phyloP scores from a whole-genome alignment of 805 yeast genomes.

The Starmerella davenportii region DNA sequence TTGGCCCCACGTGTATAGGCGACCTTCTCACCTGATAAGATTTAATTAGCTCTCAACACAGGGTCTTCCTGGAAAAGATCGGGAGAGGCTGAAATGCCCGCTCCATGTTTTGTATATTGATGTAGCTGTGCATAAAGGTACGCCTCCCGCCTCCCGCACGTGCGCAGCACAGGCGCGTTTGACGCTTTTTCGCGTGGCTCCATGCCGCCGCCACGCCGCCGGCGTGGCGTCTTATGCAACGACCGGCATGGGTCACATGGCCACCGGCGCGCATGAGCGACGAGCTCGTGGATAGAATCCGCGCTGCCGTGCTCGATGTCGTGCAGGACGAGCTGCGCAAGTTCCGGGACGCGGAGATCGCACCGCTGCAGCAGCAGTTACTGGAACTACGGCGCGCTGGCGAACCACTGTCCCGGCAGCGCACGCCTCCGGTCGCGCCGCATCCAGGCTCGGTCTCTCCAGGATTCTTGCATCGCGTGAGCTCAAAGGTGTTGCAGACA shows the following conservation, averaged over 20 bases:
- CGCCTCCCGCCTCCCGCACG: too few species aligned
- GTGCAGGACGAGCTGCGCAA: slow-evolving; percentile 8
- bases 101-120: too few species aligned
- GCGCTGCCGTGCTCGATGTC: slow-evolving; percentile 4
- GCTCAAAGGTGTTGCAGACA: slow-evolving; percentile 7
- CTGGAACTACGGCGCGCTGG: too few species aligned
- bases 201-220: too few species aligned
- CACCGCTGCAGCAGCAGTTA: slow-evolving; percentile 4
- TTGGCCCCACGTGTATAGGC: slow-evolving; percentile 77
- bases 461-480: slow-evolving; percentile 8
- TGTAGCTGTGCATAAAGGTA: too few species aligned
- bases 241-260: neutral
- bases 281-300: slow-evolving; percentile 2
- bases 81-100: too few species aligned
- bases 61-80: too few species aligned
- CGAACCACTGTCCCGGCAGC: neutral
- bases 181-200: too few species aligned
- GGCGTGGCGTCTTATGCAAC: neutral
- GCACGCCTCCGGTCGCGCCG: neutral
- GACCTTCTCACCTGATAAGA: slow-evolving; percentile 23
- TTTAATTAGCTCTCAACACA: neutral
- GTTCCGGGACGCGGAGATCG: slow-evolving; percentile 9
- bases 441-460: slow-evolving; percentile 2
- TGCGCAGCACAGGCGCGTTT: too few species aligned
- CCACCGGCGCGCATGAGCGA: neutral